Evolutionary conservation across 2,329 filamentous ascomycete species (phyloP).

Genomic region (Claviceps citrina): DNA sequence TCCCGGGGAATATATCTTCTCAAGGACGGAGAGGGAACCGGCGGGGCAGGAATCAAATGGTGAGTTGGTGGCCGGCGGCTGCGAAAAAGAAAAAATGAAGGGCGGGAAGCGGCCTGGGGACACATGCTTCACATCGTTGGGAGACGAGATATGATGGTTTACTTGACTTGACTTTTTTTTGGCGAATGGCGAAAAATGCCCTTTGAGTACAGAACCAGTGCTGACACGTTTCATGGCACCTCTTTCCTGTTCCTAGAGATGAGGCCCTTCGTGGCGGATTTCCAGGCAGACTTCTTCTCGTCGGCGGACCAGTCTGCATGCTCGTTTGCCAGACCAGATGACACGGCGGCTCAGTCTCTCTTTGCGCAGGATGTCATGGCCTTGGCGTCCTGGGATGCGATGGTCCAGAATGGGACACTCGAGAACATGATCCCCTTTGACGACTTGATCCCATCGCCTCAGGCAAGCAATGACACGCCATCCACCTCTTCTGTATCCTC

Average conservation of each 20-base stretch:
- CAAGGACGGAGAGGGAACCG: constrained; percentile 15
- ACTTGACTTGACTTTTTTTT: no score
- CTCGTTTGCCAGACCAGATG: constrained; percentile 6
- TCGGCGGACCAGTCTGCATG: constrained; percentile 11
- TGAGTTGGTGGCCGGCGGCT: constrained; percentile 9
- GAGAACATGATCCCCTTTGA: constrained; percentile 24
- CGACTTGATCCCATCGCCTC: constrained; percentile 21
- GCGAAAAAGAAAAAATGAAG: background rate
- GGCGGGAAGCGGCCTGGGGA: no score
- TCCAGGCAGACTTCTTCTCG: constrained; percentile 18
- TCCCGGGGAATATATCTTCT: constrained; percentile 25
- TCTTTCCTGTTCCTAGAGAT: constrained; percentile 13
- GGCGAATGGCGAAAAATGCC: background rate
- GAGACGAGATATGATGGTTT: no score
- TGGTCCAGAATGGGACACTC: constrained; percentile 17
- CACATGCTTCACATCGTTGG: no score
- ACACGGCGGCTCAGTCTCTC: constrained; percentile 23
- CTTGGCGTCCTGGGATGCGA: constrained; percentile 28
- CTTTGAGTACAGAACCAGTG: background rate
- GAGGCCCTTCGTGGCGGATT: constrained; percentile 16
- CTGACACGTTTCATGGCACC: background rate
- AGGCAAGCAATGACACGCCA: constrained; percentile 6
- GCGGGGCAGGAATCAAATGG: constrained; percentile 16
- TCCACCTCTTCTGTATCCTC: constrained; percentile 14
- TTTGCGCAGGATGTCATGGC: constrained; percentile 19